These are phyloP conservation scores for Cystobasidium slooffiae DNA, from an alignment of 1,284 basidiomycete genomes.

Conservation along the genomic window DNA sequence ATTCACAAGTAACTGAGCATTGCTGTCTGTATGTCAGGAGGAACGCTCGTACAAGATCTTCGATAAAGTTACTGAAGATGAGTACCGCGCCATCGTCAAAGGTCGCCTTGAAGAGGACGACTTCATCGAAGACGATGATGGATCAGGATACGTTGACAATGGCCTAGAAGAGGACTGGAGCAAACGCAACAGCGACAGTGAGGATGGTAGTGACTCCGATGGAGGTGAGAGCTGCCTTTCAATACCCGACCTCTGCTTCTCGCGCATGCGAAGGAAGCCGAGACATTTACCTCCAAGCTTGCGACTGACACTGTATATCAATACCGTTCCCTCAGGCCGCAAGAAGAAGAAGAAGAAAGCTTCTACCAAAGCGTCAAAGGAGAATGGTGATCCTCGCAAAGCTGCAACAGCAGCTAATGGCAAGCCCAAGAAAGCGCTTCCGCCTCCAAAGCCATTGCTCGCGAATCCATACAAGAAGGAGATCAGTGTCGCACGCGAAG, in stretches of 20 bases:
- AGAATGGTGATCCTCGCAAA: conserved; percentile 43
- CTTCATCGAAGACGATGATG: conserved; percentile 94
- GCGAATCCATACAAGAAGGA: conserved; percentile 55
- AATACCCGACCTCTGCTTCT: not conserved
- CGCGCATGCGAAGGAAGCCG: no score
- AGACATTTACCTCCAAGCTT: no score
- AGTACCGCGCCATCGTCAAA: conserved; percentile 84
- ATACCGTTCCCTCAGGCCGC: conserved; percentile 22
- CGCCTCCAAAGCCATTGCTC: conserved; percentile 57
- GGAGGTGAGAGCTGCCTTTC: conserved; percentile 50
- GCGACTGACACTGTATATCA: not conserved
- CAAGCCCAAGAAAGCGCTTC: conserved; percentile 49
- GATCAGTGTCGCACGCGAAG: conserved; percentile 69
- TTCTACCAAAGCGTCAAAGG: conserved; percentile 45
- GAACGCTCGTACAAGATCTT: conserved; percentile 78
- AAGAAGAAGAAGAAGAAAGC: conserved; percentile 47
- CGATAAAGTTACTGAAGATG: conserved; percentile 89
- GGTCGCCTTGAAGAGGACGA: conserved; percentile 87
- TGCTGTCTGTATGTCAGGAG: conserved; percentile 46
- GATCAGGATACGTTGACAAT: conserved; percentile 90
- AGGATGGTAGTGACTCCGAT: conserved; percentile 59
- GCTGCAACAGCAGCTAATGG: conserved; percentile 37
- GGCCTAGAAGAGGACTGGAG: conserved; percentile 87
- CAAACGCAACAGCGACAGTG: conserved; percentile 55
- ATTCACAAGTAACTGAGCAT: conserved; percentile 6